These are phyloP conservation scores for Cladophialophora carrionii DNA, from an alignment of 2,329 filamentous ascomycete species.

Conservation along the genomic window DNA sequence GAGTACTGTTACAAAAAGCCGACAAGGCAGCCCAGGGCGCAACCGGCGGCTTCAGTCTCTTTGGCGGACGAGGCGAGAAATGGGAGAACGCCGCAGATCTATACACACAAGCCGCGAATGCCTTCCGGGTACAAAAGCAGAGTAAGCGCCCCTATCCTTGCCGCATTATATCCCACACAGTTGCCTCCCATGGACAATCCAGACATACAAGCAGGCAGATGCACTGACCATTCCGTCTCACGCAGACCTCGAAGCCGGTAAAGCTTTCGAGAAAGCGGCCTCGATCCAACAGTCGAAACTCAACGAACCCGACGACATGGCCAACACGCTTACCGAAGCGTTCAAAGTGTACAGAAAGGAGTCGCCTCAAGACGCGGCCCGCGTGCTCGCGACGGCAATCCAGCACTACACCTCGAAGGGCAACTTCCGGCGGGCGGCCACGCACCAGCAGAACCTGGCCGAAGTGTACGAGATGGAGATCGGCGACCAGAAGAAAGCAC, in stretches of 20 bases:
- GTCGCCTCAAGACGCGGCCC: constrained; percentile 78
- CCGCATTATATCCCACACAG: background rate
- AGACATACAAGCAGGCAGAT: background rate
- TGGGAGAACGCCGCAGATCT: constrained; percentile 86
- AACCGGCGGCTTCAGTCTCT: constrained; percentile 81
- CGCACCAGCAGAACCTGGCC: constrained; percentile 84
- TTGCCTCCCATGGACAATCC: background rate
- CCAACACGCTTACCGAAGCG: constrained; percentile 83
- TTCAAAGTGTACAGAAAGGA: constrained; percentile 94
- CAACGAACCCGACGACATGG: constrained; percentile 89
- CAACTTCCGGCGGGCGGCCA: constrained; percentile 87
- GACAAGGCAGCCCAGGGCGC: constrained; percentile 79
- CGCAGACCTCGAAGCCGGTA: constrained; percentile 81
- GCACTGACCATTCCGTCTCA: background rate
- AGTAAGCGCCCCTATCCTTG: constrained; percentile 56
- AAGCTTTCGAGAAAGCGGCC: constrained; percentile 85
- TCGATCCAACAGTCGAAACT: constrained; percentile 76
- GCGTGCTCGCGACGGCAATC: constrained; percentile 78
- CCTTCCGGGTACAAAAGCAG: constrained; percentile 83
- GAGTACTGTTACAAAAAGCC: constrained; percentile 80
- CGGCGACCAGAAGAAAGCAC: constrained; percentile 74
- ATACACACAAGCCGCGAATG: constrained; percentile 86
- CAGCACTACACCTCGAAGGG: constrained; percentile 84
- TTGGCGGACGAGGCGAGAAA: constrained; percentile 84
- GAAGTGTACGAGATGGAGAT: constrained; percentile 84